Conservation (phyloP, 345 rosid species). For the Salix udensis region DNA sequence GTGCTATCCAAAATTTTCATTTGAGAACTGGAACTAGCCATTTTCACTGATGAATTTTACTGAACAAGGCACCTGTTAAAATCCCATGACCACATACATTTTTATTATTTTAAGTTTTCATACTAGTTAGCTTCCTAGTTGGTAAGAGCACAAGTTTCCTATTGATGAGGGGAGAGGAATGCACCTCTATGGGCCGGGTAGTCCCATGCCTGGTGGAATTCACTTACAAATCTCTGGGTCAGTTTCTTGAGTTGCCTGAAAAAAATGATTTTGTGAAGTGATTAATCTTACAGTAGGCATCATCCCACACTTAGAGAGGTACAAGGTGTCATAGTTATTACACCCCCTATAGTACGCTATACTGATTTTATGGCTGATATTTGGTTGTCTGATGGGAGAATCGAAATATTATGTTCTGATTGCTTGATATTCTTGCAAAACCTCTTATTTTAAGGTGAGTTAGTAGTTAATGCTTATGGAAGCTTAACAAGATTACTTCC, state of each 20-base stretch:
- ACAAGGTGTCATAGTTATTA: not conserved
- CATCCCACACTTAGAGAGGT: not conserved
- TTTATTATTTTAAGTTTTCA: not conserved
- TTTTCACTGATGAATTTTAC: not conserved
- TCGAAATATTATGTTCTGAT: not conserved
- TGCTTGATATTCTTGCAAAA: not conserved
- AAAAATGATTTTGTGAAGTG: not conserved
- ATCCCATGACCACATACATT: not conserved
- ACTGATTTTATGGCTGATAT: not conserved
- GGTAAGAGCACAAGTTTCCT: not conserved
- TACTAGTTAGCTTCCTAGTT: not conserved
- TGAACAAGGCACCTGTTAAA: not conserved
- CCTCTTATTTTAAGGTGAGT: not conserved
- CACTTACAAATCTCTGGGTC: not conserved
- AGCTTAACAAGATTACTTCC: not conserved
- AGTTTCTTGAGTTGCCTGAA: not conserved
- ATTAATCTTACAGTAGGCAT: not conserved
- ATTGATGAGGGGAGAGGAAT: too few relatives aligned
- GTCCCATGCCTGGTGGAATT: not conserved
- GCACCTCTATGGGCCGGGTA: not conserved
- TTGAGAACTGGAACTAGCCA: not conserved
- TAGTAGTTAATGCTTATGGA: not conserved
- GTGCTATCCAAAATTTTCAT: not conserved
- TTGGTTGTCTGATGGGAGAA: not conserved
- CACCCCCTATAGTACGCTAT: not conserved